phyloP scores from a whole-genome alignment of 257 asterid genomes.

The Solanum piurae region DNA sequence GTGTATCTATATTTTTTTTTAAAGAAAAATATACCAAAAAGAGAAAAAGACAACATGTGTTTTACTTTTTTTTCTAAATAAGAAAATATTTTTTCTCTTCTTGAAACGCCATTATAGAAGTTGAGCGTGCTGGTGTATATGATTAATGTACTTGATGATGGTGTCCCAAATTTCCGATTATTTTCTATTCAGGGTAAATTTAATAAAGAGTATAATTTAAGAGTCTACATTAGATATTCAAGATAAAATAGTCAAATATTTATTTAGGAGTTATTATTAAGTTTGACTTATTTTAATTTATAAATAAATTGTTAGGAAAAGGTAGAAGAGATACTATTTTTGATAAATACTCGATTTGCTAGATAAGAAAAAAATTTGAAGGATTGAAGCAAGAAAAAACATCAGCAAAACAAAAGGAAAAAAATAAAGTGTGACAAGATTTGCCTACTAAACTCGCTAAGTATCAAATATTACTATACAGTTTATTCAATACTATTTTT shows the following conservation, averaged over 20 bases:
- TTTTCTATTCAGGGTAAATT: not conserved
- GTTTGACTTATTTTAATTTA: not conserved
- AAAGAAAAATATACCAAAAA: not conserved
- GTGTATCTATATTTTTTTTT: not conserved
- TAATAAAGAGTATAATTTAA: not conserved
- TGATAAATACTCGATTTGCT: too few relatives aligned
- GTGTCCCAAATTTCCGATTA: not conserved
- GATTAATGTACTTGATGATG: not conserved
- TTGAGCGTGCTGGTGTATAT: not conserved
- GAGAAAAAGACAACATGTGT: not conserved
- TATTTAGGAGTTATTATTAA: not conserved
- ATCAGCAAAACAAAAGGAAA: not conserved
- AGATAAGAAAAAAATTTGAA: not conserved
- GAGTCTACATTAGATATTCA: not conserved
- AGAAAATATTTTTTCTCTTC: not conserved
- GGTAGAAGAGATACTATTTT: not conserved
- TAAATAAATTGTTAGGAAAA: not conserved
- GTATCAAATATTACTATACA: too few relatives aligned
- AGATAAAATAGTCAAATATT: not conserved
- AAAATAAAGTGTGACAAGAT: not conserved
- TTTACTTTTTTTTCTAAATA: not conserved
- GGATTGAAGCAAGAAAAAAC: too few relatives aligned
- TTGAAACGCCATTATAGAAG: not conserved
- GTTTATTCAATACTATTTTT: too few relatives aligned
- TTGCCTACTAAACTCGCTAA: not conserved